Conservation (phyloP, 305 asterid genomes). For the Fraxinus paxiana region DNA sequence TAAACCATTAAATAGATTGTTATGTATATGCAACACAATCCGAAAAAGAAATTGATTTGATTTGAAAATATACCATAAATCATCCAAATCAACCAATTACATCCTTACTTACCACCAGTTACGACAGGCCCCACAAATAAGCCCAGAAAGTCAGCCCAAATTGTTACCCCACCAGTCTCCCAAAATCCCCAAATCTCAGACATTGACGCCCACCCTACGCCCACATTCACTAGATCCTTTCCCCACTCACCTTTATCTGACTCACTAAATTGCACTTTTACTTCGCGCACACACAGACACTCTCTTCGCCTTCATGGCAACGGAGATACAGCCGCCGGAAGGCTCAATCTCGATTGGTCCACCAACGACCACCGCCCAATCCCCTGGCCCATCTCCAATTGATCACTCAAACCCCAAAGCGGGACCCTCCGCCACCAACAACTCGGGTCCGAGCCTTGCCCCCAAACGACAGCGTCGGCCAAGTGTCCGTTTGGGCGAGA, state of each 20-base stretch:
- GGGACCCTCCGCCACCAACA: conserved; percentile 23
- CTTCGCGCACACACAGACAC: conserved; percentile 13
- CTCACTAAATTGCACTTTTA: conserved; percentile 14
- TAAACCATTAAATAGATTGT: no score
- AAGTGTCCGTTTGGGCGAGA: conserved; percentile 93
- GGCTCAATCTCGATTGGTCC: conserved; percentile 38
- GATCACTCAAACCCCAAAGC: conserved; percentile 36
- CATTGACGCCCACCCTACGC: conserved; percentile 3
- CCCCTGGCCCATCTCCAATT: conserved; percentile 42
- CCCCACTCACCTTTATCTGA: conserved; percentile 32
- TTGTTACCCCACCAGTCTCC: neutral
- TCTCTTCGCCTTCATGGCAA: conserved; percentile 44
- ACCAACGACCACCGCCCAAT: conserved; percentile 30
- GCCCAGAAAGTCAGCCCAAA: neutral
- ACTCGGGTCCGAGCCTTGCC: conserved; percentile 37
- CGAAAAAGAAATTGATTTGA: no score
- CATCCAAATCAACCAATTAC: no score
- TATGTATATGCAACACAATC: no score
- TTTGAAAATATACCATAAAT: no score
- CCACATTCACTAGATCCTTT: conserved; percentile 24
- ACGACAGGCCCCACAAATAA: neutral
- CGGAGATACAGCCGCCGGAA: conserved; percentile 60
- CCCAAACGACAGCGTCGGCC: conserved; percentile 96
- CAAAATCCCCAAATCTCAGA: neutral
- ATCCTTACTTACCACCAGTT: neutral